Evolutionary conservation across 139 green algal species (phyloP).

Genomic region (Chlorella sp.): DNA sequence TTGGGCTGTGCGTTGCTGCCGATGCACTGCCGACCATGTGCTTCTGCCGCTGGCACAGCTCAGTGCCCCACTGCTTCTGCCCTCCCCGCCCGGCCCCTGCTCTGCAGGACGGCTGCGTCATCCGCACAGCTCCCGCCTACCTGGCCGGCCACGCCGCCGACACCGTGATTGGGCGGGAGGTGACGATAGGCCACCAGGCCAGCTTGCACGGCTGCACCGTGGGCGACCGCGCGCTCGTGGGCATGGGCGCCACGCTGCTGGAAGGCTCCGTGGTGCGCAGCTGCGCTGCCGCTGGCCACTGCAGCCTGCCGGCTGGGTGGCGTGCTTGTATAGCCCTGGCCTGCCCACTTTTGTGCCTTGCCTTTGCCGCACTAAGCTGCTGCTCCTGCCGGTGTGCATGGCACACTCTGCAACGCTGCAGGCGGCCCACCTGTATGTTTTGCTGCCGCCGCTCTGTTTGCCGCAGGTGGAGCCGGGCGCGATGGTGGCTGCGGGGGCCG

Average conservation of each 20-base stretch:
- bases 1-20: too few species aligned
- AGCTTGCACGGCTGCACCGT: constrained; percentile 91
- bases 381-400: background rate
- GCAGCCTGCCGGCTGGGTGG: background rate
- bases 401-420: too few species aligned
- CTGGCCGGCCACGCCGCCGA: constrained; percentile 27
- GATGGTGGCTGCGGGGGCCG: constrained; percentile 92
- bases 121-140: constrained; percentile 58
- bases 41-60: too few species aligned
- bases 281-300: background rate
- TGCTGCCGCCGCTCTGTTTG: background rate
- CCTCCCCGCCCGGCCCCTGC: too few species aligned
- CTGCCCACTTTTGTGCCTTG: too few species aligned
- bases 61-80: too few species aligned
- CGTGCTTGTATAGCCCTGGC: too few species aligned
- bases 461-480: constrained; percentile 75
- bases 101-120: constrained; percentile 82
- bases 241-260: constrained; percentile 93
- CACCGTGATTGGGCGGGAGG: constrained; percentile 86
- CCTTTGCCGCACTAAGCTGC: too few species aligned
- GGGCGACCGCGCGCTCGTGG: constrained; percentile 90
- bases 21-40: too few species aligned
- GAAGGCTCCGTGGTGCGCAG: constrained; percentile 71
- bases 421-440: too few species aligned
- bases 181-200: constrained; percentile 90